These are phyloP conservation scores for Symmetrospora coprosmae DNA, from an alignment of 768 basidiomycete genomes.

Conservation along the genomic window DNA sequence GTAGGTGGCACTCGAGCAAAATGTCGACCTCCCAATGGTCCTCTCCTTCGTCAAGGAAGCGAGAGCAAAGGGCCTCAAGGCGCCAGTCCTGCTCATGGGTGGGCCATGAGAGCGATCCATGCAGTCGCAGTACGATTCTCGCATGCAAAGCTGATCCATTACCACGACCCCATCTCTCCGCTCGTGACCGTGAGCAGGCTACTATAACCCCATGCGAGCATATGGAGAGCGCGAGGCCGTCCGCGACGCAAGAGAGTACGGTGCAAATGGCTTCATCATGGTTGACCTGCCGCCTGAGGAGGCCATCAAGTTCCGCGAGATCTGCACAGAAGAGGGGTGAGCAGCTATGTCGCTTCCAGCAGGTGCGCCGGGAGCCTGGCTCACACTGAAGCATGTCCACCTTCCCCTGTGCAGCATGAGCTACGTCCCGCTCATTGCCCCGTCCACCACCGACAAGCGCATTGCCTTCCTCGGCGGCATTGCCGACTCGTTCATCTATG, in stretches of 20 bases:
- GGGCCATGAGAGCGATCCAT: too few relatives aligned
- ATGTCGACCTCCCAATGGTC: constrained; percentile 60
- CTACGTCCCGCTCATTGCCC: constrained; percentile 88
- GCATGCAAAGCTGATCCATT: neutral
- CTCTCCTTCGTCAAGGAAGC: constrained; percentile 65
- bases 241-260: constrained; percentile 70
- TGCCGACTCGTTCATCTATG: constrained; percentile 93
- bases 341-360: constrained; percentile 35
- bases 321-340: constrained; percentile 66
- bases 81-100: constrained; percentile 92
- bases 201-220: constrained; percentile 90
- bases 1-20: constrained; percentile 70
- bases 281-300: constrained; percentile 97
- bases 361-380: neutral
- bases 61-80: constrained; percentile 61
- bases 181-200: constrained; percentile 47
- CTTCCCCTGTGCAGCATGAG: constrained; percentile 49
- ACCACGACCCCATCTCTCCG: neutral
- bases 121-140: too few relatives aligned
- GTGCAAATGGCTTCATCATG: constrained; percentile 93
- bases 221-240: constrained; percentile 93
- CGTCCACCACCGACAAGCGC: constrained; percentile 72
- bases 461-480: constrained; percentile 83
- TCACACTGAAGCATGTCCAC: neutral
- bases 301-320: constrained; percentile 72